phyloP scores from a whole-genome alignment of 1,139 yeast genomes.

The Blastobotrys elegans region DNA sequence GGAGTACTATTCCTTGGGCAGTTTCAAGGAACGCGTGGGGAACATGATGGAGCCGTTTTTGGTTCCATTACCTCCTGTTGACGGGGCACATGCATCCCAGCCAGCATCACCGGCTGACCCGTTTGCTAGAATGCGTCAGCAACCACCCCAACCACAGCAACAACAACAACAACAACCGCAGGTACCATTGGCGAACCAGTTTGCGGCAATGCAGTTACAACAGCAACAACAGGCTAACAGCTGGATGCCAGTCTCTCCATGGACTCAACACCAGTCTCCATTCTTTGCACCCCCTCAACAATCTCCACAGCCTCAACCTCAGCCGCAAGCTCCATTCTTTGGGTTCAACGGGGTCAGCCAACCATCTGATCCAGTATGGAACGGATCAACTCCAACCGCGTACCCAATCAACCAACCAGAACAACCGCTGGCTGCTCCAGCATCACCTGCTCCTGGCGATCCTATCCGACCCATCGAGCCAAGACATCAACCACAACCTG shows the following conservation, averaged over 20 bases:
- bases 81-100: neutral
- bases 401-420: slow-evolving; percentile 1
- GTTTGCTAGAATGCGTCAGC: slow-evolving; percentile 10
- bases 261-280: slow-evolving; percentile 5
- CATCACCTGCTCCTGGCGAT: slow-evolving; percentile 3
- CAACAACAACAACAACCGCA: too few species aligned
- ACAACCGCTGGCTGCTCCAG: neutral
- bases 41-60: slow-evolving; percentile 57
- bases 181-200: neutral
- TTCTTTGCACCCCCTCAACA: neutral
- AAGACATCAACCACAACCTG: neutral
- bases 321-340: slow-evolving; percentile 4
- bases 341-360: neutral
- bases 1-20: slow-evolving; percentile 32
- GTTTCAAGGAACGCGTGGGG: slow-evolving; percentile 37
- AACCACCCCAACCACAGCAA: too few species aligned
- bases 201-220: neutral
- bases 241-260: neutral
- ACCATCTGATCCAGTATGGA: slow-evolving; percentile 5
- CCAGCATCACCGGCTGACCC: slow-evolving; percentile 7
- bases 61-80: slow-evolving; percentile 40
- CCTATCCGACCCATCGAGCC: slow-evolving; percentile 1
- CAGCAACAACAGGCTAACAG: neutral
- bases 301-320: slow-evolving; percentile 4
- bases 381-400: neutral